Conservation (phyloP, 108 stramenopile species). For the Cyclotella baltica region DNA sequence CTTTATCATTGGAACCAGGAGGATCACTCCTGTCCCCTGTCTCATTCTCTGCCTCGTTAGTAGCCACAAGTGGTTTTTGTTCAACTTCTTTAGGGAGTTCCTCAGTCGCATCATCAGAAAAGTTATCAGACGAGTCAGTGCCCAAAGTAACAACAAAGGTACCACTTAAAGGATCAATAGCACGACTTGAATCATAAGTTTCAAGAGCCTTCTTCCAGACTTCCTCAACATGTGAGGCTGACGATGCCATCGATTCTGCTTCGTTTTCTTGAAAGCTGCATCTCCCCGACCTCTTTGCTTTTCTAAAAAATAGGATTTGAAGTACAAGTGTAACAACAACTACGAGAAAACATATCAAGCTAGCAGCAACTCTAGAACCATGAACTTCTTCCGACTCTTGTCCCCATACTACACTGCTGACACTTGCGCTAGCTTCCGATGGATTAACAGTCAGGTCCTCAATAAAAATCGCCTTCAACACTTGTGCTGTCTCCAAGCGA, state of each 20-base stretch:
- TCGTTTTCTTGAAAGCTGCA: not conserved
- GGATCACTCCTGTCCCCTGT: not conserved
- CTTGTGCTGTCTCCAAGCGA: slow-evolving; percentile 27
- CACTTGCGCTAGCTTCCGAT: not conserved
- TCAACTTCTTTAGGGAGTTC: not conserved
- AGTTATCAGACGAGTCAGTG: not conserved
- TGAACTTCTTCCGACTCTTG: not conserved
- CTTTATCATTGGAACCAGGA: not conserved
- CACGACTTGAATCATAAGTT: slow-evolving; percentile 18
- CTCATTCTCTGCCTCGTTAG: not conserved
- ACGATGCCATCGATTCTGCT: slow-evolving; percentile 2
- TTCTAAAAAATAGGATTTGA: slow-evolving; percentile 10
- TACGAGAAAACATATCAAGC: slow-evolving; percentile 20
- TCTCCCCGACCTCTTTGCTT: not conserved
- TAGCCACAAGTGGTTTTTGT: not conserved
- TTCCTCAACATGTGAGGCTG: slow-evolving; percentile 31
- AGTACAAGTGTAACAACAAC: slow-evolving; percentile 6
- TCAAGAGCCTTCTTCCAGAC: slow-evolving; percentile 34
- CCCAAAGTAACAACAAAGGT: not conserved
- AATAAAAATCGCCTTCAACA: slow-evolving; percentile 42
- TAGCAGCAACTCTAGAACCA: slow-evolving; percentile 24
- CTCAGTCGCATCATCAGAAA: not conserved
- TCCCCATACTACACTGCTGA: not conserved
- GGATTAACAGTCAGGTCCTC: slow-evolving; percentile 17
- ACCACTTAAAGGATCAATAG: not conserved